Conservation (phyloP, 257 asterid genomes). For the Scutellaria galericulata region DNA sequence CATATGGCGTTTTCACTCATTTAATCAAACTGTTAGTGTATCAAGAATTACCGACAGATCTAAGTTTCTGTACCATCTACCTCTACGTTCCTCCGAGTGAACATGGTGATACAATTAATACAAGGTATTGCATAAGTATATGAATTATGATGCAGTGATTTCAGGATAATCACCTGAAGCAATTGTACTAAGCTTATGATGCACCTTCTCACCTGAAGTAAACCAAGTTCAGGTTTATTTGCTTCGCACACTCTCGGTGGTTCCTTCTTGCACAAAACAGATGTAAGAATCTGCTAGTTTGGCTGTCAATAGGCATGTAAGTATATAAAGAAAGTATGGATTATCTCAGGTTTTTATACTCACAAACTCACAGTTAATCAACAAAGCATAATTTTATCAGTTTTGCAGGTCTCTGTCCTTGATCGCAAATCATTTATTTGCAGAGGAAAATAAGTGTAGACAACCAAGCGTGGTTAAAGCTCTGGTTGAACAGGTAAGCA, state of each 20-base stretch:
- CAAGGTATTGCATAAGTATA: too few relatives aligned
- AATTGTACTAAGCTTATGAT: background rate
- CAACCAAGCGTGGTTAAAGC: background rate
- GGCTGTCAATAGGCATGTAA: background rate
- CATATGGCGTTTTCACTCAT: background rate
- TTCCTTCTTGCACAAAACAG: too few relatives aligned
- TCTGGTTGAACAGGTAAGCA: background rate
- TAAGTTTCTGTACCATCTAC: background rate
- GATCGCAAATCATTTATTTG: too few relatives aligned
- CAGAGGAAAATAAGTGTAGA: background rate
- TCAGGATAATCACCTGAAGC: background rate
- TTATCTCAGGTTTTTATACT: background rate
- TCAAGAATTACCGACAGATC: background rate
- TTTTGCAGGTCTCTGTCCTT: too few relatives aligned
- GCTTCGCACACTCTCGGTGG: too few relatives aligned
- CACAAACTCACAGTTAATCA: background rate
- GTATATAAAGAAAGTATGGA: background rate
- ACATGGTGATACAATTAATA: too few relatives aligned
- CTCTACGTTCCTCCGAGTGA: too few relatives aligned
- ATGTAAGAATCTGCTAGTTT: background rate
- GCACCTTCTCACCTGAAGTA: background rate
- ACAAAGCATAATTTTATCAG: too few relatives aligned
- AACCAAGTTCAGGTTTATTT: too few relatives aligned
- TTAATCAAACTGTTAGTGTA: background rate
- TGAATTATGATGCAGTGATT: background rate